phyloP scores from a whole-genome alignment of 768 basidiomycete genomes.

The Phlegmacium glaucopus region DNA sequence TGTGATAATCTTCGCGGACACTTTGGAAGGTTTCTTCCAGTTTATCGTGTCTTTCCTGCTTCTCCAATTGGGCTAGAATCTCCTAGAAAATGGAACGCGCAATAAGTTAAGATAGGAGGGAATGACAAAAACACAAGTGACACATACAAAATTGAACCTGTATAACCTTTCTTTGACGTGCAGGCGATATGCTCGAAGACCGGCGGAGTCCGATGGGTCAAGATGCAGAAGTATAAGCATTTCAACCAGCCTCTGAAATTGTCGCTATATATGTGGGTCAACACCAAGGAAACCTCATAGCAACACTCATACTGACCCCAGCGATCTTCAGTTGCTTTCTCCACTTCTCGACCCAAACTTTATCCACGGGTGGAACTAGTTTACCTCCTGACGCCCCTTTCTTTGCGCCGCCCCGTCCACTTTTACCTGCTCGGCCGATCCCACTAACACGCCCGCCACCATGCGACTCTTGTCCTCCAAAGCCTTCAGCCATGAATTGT shows the following conservation, averaged over 20 bases:
- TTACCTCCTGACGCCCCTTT: slow-evolving; percentile 40
- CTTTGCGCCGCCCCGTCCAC: slow-evolving; percentile 29
- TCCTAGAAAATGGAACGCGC: slow-evolving; percentile 48
- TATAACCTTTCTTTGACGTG: slow-evolving; percentile 95
- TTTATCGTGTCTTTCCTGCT: slow-evolving; percentile 82
- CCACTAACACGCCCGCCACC: slow-evolving; percentile 49
- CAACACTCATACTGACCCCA: slow-evolving; percentile 46
- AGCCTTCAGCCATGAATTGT: slow-evolving; percentile 70
- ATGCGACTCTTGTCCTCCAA: slow-evolving; percentile 46
- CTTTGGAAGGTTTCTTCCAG: slow-evolving; percentile 90
- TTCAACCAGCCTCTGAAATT: slow-evolving; percentile 89
- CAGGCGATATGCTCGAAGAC: slow-evolving; percentile 68
- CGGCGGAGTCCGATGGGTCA: slow-evolving; percentile 53
- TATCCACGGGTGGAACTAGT: slow-evolving; percentile 76
- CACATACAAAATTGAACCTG: slow-evolving; percentile 88
- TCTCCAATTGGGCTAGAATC: slow-evolving; percentile 82
- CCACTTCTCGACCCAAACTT: slow-evolving; percentile 75
- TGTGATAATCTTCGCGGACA: slow-evolving; percentile 80
- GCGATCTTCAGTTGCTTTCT: slow-evolving; percentile 87
- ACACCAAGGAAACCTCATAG: slow-evolving; percentile 4
- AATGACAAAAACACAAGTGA: too few relatives aligned
- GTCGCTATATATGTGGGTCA: slow-evolving; percentile 53
- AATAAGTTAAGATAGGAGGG: neutral
- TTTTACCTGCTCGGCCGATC: slow-evolving; percentile 40
- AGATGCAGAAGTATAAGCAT: slow-evolving; percentile 81